A percentile compares a stretch with the other conserved stretches of the same genome.
Evolutionary conservation across 192 early-diverging fungal genomes (phyloP).

Genomic region (Umbelopsis ramanniana): DNA sequence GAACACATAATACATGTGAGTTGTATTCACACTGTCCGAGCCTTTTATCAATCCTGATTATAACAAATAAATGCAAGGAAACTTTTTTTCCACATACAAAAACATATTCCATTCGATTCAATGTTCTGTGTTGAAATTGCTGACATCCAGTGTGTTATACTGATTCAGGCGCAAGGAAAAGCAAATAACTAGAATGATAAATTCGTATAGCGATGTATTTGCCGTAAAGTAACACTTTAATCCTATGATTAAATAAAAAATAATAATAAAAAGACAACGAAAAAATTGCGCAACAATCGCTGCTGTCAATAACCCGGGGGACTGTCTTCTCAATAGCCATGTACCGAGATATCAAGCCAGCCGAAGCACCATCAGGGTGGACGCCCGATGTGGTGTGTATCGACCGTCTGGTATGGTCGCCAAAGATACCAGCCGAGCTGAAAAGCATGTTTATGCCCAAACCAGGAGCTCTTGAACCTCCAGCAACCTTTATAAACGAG

Average conservation of each 20-base stretch:
- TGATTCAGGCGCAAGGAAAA: too few relatives aligned
- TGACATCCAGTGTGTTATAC: too few relatives aligned
- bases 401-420: constrained; percentile 37
- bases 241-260: too few relatives aligned
- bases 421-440: constrained; percentile 30
- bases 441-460: constrained; percentile 28
- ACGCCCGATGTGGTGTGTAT: constrained; percentile 32
- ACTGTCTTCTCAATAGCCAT: background rate
- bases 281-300: too few relatives aligned
- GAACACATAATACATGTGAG: constrained; percentile 24
- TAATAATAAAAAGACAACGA: too few relatives aligned
- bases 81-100: background rate
- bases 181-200: too few relatives aligned
- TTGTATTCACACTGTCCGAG: constrained; percentile 24
- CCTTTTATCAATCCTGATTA: constrained; percentile 8
- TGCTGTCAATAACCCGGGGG: too few relatives aligned
- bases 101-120: background rate
- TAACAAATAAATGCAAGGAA: background rate
- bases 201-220: too few relatives aligned
- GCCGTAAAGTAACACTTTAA: too few relatives aligned
- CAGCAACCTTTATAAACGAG: constrained; percentile 30
- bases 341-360: constrained; percentile 38
- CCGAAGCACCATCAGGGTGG: constrained; percentile 32
- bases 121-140: too few relatives aligned
- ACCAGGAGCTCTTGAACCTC: background rate